Percentiles rank a stretch among this genome's conserved stretches.
Evolutionary conservation across 805 yeast genomes (phyloP).

Genomic region (Wickerhamiella musiphila): DNA sequence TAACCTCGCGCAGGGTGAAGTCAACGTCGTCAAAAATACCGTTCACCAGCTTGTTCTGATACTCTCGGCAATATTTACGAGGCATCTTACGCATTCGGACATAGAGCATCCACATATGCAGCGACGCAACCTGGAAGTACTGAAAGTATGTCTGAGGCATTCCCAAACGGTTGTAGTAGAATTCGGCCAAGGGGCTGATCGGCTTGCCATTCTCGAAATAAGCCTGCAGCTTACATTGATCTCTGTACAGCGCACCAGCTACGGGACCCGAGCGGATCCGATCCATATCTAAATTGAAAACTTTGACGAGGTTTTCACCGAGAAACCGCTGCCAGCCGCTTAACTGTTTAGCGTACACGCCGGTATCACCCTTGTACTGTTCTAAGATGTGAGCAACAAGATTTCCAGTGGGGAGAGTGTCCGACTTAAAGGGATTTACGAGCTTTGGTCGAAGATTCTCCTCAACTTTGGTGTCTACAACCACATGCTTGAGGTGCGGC

Average conservation of each 20-base stretch:
- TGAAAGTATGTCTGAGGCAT: constrained; percentile 82
- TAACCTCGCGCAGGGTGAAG: constrained; percentile 63
- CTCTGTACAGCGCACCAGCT: constrained; percentile 78
- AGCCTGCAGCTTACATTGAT: constrained; percentile 75
- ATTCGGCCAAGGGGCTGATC: constrained; percentile 53
- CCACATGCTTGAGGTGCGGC: constrained; percentile 14
- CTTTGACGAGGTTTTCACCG: constrained; percentile 19
- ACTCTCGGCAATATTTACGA: constrained; percentile 67
- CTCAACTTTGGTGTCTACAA: constrained; percentile 12
- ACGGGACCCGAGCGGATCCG: constrained; percentile 82
- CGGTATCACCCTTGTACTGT: constrained; percentile 17
- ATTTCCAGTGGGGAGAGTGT: constrained; percentile 13
- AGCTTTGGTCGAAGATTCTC: constrained; percentile 12
- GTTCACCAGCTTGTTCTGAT: constrained; percentile 84
- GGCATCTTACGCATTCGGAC: constrained; percentile 97
- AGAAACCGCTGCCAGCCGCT: constrained; percentile 19
- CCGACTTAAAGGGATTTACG: constrained; percentile 12
- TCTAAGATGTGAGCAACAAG: constrained; percentile 16
- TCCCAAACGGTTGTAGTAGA: constrained; percentile 69
- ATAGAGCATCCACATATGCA: constrained; percentile 86
- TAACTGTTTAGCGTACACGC: constrained; percentile 12
- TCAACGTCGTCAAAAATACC: constrained; percentile 83
- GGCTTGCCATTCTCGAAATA: constrained; percentile 17
- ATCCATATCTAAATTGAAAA: constrained; percentile 77
- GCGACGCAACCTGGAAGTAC: constrained; percentile 83